Percentiles rank a stretch among this genome's conserved stretches.
Conservation (phyloP, 2,329 filamentous ascomycete species). For the Helotiales sp. region DNA sequence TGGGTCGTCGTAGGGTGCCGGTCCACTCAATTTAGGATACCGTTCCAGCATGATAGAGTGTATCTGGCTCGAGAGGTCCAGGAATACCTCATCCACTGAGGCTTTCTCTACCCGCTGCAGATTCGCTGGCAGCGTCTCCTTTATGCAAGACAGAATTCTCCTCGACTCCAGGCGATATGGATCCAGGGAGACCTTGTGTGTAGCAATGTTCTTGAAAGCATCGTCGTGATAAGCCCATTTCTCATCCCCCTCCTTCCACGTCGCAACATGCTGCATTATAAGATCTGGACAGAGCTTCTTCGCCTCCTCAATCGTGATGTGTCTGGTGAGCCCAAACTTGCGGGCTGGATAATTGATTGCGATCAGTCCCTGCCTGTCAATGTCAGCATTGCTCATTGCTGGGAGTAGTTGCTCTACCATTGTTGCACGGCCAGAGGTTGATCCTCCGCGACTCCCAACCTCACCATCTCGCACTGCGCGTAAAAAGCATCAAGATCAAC, state of each 20-base stretch:
- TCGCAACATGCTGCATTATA: slow-evolving; percentile 89
- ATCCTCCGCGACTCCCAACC: slow-evolving; percentile 71
- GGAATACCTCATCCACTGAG: slow-evolving; percentile 91
- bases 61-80: slow-evolving; percentile 85
- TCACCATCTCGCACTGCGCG: slow-evolving; percentile 91
- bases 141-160: slow-evolving; percentile 77
- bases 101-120: slow-evolving; percentile 86
- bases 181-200: slow-evolving; percentile 92
- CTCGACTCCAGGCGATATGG: slow-evolving; percentile 85
- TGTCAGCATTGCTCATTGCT: slow-evolving; percentile 6
- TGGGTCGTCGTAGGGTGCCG: slow-evolving; percentile 72
- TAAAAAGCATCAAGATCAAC: slow-evolving; percentile 98
- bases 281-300: slow-evolving; percentile 83
- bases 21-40: slow-evolving; percentile 70
- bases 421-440: slow-evolving; percentile 90
- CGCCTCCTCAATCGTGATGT: slow-evolving; percentile 78
- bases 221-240: slow-evolving; percentile 90
- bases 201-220: slow-evolving; percentile 74
- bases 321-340: slow-evolving; percentile 73
- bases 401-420: slow-evolving; percentile 56
- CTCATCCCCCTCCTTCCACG: slow-evolving; percentile 88
- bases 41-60: slow-evolving; percentile 72
- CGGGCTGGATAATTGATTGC: slow-evolving; percentile 95
- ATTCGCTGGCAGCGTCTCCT: slow-evolving; percentile 65
- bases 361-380: slow-evolving; percentile 78